Percentiles rank a stretch among this genome's conserved stretches.
phyloP scores from a whole-genome alignment of 2,329 filamentous ascomycete species.

The Trichoderma guizhouense region DNA sequence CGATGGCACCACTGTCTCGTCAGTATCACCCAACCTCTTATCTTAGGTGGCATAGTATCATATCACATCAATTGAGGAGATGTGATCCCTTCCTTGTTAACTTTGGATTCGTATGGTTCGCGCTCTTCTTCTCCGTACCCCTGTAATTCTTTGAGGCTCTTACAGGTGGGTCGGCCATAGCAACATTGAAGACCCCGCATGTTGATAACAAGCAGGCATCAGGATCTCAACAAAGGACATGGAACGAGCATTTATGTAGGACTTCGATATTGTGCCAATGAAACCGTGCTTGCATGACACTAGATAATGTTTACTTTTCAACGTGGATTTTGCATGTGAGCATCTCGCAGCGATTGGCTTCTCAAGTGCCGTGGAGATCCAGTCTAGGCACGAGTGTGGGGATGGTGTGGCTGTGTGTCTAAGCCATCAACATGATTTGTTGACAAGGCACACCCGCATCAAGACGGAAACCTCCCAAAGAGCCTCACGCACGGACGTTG shows the following conservation, averaged over 20 bases:
- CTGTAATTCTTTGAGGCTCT: background rate
- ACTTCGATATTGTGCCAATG: background rate
- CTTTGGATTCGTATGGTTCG: background rate
- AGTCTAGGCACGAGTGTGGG: background rate
- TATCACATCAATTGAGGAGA: background rate
- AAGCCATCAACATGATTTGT: background rate
- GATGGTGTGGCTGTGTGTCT: constrained; percentile 13
- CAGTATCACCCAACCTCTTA: background rate
- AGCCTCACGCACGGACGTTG: constrained; percentile 2
- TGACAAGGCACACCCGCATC: background rate
- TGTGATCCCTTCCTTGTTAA: background rate
- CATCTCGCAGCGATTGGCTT: background rate
- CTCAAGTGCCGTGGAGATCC: background rate
- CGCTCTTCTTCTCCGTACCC: background rate
- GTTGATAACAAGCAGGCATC: background rate
- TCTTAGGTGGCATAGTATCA: background rate
- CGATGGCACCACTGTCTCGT: background rate
- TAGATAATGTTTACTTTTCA: background rate
- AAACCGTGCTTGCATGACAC: background rate
- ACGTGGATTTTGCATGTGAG: background rate
- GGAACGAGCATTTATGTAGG: background rate
- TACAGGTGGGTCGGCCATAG: background rate
- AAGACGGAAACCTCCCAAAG: background rate
- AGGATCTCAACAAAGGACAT: background rate
- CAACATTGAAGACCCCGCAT: background rate